Base-by-base conservation (phyloP, 2,329 filamentous ascomycete species). In the Sporothrix humicola region DNA sequence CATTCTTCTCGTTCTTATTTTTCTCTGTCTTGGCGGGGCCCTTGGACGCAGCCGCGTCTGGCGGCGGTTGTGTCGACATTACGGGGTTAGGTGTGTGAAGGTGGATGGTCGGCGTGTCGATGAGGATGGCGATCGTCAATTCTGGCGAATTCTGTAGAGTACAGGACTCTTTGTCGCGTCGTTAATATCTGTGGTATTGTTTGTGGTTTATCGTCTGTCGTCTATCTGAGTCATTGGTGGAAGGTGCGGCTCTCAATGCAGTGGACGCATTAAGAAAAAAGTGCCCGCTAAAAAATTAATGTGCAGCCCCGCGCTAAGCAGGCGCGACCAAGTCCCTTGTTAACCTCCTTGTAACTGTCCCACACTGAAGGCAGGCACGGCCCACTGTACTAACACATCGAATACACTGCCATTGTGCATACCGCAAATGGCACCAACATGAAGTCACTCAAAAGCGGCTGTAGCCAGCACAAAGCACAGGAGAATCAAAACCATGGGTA, bases 181-280 rank as follows among this genome's bases (percentile, higher is more conserved):
- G 31, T 7, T 37, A 5, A 37, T 37, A 37, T 37, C 52, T 56
- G 52, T 56, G 52, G 3, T 23, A 23, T 23, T 56, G 52, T 13
- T 0, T 7, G 23, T 56, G 52, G 52, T 17, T 20, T 54, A 20
- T 56, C 15, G 20, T 56, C 52, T 56, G 12, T 63, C 9, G 17
- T 63, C 17, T 17, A 3, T 63, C 65, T 73, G 72, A 73, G 72
- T 73, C 72, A 73, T 69, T 73, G 46, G 72, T 20, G 26, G 20
- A 42, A 44, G 44, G 44, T 61, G 71, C 52, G 17, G 26, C 42
- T 59, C 12, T 59, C 12, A 72, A 65, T 44, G 44, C 7, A 58
- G 48, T 9, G 20, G 48, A 48, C 65, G 72, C 65, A 73, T 73
- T 46, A n/a, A 73, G 72, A 69, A 73, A 46, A 61, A 26, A 17